phyloP scores from a whole-genome alignment of 2,329 filamentous ascomycete species.

The Aureobasidium uvarum region DNA sequence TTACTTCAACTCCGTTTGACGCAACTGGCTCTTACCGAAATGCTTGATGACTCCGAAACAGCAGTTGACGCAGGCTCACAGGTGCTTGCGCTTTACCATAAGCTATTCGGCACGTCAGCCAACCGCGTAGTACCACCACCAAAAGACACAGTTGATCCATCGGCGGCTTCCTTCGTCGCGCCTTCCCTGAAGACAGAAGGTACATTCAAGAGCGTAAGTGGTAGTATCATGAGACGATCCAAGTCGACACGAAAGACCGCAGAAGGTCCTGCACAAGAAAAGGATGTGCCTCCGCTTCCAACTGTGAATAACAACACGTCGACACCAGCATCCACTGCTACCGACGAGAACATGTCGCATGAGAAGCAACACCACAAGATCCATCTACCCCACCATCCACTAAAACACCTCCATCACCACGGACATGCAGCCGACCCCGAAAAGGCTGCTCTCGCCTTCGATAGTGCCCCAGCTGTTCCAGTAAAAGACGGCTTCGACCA shows the following conservation, averaged over 20 bases:
- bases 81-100: conserved; percentile 74
- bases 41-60: conserved; percentile 76
- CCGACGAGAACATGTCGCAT: conserved; percentile 51
- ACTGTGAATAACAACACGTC: conserved; percentile 41
- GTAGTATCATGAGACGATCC: conserved; percentile 74
- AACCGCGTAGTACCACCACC: conserved; percentile 43
- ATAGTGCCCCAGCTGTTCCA: conserved; percentile 4
- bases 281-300: conserved; percentile 14
- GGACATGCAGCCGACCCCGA: conserved; percentile 25
- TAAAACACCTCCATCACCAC: conserved; percentile 32
- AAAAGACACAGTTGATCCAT: conserved; percentile 41
- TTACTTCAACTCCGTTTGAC: conserved; percentile 97
- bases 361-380: conserved; percentile 41
- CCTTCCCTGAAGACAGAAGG: conserved; percentile 35
- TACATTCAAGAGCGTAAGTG: conserved; percentile 55
- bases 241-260: conserved; percentile 48
- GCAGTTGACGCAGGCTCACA: conserved; percentile 89
- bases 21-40: conserved; percentile 78
- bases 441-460: neutral
- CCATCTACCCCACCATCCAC: conserved; percentile 42
- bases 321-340: conserved; percentile 75
- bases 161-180: conserved; percentile 30
- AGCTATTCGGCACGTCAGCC: conserved; percentile 69
- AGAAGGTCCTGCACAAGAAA: conserved; percentile 39
- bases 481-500: conserved; percentile 27